Evolutionary conservation across 208 protist species (phyloP), one percentile per base, ranked within the genome.

Genomic region (Leishmania lainsoni): DNA sequence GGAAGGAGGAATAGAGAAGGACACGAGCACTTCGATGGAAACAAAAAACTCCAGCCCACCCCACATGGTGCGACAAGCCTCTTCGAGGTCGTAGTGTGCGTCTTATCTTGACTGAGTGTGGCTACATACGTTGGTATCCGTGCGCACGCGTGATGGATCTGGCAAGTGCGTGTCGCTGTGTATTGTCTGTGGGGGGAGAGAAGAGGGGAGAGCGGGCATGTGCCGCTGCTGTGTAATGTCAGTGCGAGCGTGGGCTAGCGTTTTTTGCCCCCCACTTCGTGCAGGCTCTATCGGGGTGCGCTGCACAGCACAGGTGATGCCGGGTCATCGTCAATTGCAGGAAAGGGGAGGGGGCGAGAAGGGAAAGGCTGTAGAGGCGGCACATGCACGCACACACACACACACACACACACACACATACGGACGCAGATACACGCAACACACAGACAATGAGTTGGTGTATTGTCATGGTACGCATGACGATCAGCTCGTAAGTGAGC

Each of bases 41-140:
- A 95, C 88, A 63, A 93, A 97, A 71, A 94, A 95, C n/a, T 91
- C 84, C 56, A 94, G 76, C 49, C 89, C 89, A 42, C 85, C 79
- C 87, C 86, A 91, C 87, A 91, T 92, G 22, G 22, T 54, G 1
- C 29, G 32, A 16, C 29, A 52, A 12, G 20, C 69, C 29, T 58
- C 29, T 32, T 29, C 32, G 12, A 45, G 26, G 5, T 29, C 1
- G 22, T 26, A 65, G 9, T 77, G 74, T 35, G 22, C 39, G 63
- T 29, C 17, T 76, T 32, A 35, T 14, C 54, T 12, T 61, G 10
- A 12, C 54, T 48, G 26, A 3, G 48, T 61, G 29, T 63, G 48
- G 32, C 26, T 16, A 26, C 52, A 29, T 9, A 32, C 5, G 29
- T 17, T 29, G 51, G 42, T 39, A 45, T 45, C 3, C 42, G 42